Percentiles rank a stretch among this genome's conserved stretches.
Conservation (phyloP, 2,329 filamentous ascomycete genomes). For the Ascochyta clinopodiicola region DNA sequence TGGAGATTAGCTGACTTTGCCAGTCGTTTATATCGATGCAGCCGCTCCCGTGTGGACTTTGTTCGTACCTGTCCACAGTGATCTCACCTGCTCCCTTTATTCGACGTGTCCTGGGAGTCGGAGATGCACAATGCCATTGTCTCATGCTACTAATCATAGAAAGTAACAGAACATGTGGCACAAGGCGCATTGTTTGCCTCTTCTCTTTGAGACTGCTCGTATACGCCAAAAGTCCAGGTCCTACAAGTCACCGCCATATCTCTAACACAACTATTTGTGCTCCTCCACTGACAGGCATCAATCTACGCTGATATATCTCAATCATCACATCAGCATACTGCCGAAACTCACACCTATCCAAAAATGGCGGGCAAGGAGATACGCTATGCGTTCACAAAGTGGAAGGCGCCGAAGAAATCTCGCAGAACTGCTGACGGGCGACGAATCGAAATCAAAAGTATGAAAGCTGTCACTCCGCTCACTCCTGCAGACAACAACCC, state of each 20-base stretch:
- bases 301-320: neutral
- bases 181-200: neutral
- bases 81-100: neutral
- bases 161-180: neutral
- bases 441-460: neutral
- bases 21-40: neutral
- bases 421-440: neutral
- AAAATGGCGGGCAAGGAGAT: neutral
- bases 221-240: neutral
- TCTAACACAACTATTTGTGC: no score
- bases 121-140: neutral
- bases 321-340: neutral
- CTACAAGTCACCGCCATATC: neutral
- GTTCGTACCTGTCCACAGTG: neutral
- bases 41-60: neutral
- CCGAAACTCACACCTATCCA: neutral
- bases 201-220: neutral
- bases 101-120: neutral
- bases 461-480: neutral
- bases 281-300: no score
- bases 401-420: neutral
- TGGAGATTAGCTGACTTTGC: neutral
- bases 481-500: neutral
- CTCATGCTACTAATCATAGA: neutral
- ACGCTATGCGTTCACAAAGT: neutral